Conservation (phyloP, 495 filamentous ascomycete species). For the Penicillium dipodomyicola region DNA sequence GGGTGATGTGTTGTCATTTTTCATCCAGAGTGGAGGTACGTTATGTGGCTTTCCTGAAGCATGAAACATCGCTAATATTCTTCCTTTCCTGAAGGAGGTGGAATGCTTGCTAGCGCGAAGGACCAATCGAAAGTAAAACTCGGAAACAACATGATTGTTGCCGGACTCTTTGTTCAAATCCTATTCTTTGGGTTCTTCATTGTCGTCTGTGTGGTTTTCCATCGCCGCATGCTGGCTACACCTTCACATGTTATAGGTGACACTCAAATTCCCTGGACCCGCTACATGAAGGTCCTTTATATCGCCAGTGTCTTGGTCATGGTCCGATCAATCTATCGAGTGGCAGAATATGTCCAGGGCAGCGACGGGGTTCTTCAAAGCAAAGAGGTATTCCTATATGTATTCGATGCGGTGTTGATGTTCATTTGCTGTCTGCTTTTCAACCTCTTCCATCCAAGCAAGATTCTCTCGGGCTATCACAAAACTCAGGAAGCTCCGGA, state of each 20-base stretch:
- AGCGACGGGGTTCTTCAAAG: conserved; percentile 47
- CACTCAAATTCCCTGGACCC: conserved; percentile 41
- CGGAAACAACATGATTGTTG: conserved; percentile 47
- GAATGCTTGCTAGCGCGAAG: conserved; percentile 25
- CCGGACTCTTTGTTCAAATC: conserved; percentile 45
- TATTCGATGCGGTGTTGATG: conserved; percentile 36
- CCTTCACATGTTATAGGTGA: conserved; percentile 20
- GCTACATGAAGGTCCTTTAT: conserved; percentile 53
- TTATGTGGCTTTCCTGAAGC: conserved; percentile 11
- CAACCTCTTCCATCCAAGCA: conserved; percentile 31
- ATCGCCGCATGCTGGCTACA: conserved; percentile 50
- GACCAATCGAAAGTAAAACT: conserved; percentile 25
- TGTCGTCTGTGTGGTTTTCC: conserved; percentile 36
- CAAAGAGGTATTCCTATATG: conserved; percentile 58
- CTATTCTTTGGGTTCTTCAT: conserved; percentile 46
- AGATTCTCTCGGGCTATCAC: conserved; percentile 6
- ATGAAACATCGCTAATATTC: neutral
- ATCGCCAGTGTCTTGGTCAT: conserved; percentile 52
- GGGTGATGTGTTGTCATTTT: conserved; percentile 29
- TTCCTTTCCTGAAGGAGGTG: conserved; percentile 38
- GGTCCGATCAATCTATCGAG: conserved; percentile 58
- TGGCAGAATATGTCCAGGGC: conserved; percentile 61
- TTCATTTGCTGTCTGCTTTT: conserved; percentile 46
- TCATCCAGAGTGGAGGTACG: conserved; percentile 27
- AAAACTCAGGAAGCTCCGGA: conserved; percentile 3